phyloP scores from a whole-genome alignment of 1,139 yeast genomes.

The Kazachstania sp. region DNA sequence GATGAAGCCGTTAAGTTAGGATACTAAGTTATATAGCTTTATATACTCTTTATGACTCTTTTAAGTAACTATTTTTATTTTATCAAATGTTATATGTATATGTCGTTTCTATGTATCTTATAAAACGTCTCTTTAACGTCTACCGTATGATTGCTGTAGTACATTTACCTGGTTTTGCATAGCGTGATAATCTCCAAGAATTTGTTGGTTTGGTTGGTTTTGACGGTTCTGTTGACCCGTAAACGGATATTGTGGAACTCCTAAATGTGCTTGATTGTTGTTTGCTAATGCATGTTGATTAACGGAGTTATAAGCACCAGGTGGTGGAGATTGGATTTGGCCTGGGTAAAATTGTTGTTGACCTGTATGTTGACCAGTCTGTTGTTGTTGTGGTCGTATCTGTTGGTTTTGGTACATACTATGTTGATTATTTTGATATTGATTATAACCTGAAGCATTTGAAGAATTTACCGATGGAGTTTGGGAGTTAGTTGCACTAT shows the following conservation, averaged over 20 bases:
- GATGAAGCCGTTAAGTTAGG: slow-evolving; percentile 23
- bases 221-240: neutral
- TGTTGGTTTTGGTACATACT: slow-evolving; percentile 1
- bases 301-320: neutral
- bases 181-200: slow-evolving; percentile 52
- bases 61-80: neutral
- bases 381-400: slow-evolving; percentile 7
- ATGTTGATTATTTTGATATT: slow-evolving; percentile 4
- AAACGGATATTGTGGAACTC: neutral
- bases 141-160: slow-evolving; percentile 25
- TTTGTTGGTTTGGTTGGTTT: slow-evolving; percentile 29
- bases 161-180: slow-evolving; percentile 58
- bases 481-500: neutral
- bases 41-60: neutral
- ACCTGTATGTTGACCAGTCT: neutral
- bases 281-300: neutral
- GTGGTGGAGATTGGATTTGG: slow-evolving; percentile 1
- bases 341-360: slow-evolving; percentile 1
- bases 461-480: neutral
- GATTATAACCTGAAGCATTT: neutral
- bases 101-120: neutral
- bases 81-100: neutral
- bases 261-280: neutral
- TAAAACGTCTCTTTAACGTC: slow-evolving; percentile 5
- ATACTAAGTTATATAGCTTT: neutral